Conservation (phyloP, 2,329 filamentous ascomycete species). For the Cercospora citrullina region DNA sequence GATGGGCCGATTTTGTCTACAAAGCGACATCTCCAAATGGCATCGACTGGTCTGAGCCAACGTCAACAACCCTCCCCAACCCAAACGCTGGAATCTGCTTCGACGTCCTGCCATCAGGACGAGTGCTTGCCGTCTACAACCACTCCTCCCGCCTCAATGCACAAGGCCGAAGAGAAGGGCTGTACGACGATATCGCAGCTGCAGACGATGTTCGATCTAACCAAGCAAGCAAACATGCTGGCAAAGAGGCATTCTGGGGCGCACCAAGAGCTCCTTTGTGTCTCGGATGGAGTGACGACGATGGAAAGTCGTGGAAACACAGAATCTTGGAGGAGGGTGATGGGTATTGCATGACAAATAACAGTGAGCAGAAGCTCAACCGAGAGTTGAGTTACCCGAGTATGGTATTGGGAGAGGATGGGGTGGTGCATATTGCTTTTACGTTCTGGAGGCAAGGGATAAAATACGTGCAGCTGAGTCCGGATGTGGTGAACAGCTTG, state of each 20-base stretch:
- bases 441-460: conserved; percentile 27
- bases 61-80: conserved; percentile 14
- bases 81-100: conserved; percentile 25
- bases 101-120: conserved; percentile 17
- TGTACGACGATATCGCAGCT: conserved; percentile 24
- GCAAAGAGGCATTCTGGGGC: conserved; percentile 26
- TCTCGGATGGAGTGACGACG: conserved; percentile 23
- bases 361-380: conserved; percentile 26
- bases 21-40: conserved; percentile 17
- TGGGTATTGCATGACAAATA: conserved; percentile 28
- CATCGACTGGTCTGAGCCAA: conserved; percentile 23
- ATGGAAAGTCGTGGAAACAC: conserved; percentile 17
- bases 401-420: conserved; percentile 14
- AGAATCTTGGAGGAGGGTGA: conserved; percentile 21
- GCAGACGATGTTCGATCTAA: conserved; percentile 20
- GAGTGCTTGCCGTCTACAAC: conserved; percentile 14
- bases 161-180: conserved; percentile 17
- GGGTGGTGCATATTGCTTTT: conserved; percentile 21
- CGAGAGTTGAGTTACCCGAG: conserved; percentile 26
- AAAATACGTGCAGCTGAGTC: conserved; percentile 21
- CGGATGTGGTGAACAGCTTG: background rate
- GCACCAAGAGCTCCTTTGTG: conserved; percentile 25
- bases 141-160: conserved; percentile 12
- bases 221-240: conserved; percentile 20
- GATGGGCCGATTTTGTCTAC: conserved; percentile 18